phyloP scores from a whole-genome alignment of 768 basidiomycete species.

The Tephrocybe rancida region DNA sequence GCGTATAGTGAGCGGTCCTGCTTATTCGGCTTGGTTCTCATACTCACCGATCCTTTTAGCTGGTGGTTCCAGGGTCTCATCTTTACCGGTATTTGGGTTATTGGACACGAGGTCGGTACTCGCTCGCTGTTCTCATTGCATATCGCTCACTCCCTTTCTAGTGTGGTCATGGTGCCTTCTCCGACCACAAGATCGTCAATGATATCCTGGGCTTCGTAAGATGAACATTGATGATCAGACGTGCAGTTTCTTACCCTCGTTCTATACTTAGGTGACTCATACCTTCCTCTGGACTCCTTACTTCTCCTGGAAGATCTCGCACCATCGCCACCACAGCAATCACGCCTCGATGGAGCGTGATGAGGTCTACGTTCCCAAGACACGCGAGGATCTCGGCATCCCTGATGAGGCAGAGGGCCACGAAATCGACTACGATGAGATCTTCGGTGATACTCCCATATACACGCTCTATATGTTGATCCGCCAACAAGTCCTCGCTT shows the following conservation, averaged over 20 bases:
- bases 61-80: conserved; percentile 69
- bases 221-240: conserved; percentile 8
- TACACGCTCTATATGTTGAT: conserved; percentile 59
- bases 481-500: conserved; percentile 59
- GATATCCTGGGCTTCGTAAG: conserved; percentile 54
- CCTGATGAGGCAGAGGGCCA: conserved; percentile 34
- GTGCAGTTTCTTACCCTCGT: conserved; percentile 8
- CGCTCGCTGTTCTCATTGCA: background rate
- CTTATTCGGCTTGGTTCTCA: background rate
- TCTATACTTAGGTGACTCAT: conserved; percentile 37
- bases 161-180: conserved; percentile 63
- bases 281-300: conserved; percentile 54
- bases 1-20: conserved; percentile 41
- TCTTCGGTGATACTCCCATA: conserved; percentile 61
- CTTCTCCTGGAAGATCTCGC: conserved; percentile 57
- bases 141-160: conserved; percentile 19
- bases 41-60: conserved; percentile 25
- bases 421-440: conserved; percentile 52
- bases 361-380: conserved; percentile 65
- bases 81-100: conserved; percentile 61
- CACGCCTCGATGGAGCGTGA: conserved; percentile 58
- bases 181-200: conserved; percentile 47
- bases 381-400: conserved; percentile 54
- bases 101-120: conserved; percentile 53
- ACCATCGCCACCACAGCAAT: conserved; percentile 53